A percentile compares a stretch with the other conserved stretches of the same genome.
phyloP scores from a whole-genome alignment of 352 stramenopile genomes.

The Globisporangium iwayamae region DNA sequence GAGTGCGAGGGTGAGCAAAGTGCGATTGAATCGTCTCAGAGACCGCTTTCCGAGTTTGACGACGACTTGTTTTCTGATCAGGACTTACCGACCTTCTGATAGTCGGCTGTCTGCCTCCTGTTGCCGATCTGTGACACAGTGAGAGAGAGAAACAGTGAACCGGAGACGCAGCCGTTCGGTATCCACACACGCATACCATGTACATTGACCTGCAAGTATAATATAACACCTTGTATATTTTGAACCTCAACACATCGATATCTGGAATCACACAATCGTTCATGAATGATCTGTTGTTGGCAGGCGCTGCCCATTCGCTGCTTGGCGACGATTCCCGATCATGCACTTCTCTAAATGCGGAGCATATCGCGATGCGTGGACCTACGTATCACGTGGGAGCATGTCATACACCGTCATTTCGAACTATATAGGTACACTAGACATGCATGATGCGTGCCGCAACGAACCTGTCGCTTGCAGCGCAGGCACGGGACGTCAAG shows the following conservation, averaged over 20 bases:
- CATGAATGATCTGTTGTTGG: slow-evolving; percentile 6
- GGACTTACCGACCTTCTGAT: slow-evolving; percentile 50
- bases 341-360: slow-evolving; percentile 77
- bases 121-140: neutral
- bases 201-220: slow-evolving; percentile 9
- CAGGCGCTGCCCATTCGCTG: slow-evolving; percentile 10
- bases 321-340: slow-evolving; percentile 44
- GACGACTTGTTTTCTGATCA: slow-evolving; percentile 48
- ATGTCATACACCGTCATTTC: neutral
- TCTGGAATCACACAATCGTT: neutral
- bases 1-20: slow-evolving; percentile 15
- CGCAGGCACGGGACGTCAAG: slow-evolving; percentile 57
- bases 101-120: slow-evolving; percentile 8
- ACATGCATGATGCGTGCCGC: too few relatives aligned
- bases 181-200: neutral
- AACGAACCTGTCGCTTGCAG: slow-evolving; percentile 59
- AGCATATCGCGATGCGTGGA: slow-evolving; percentile 69
- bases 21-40: slow-evolving; percentile 22
- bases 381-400: slow-evolving; percentile 14
- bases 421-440: neutral
- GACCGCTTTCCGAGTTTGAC: slow-evolving; percentile 45
- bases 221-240: neutral
- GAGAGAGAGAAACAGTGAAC: neutral
- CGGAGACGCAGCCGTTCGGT: neutral
- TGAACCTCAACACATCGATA: neutral